Base-by-base conservation (phyloP, 108 stramenopile species). In the Cylindrotheca closterium region DNA sequence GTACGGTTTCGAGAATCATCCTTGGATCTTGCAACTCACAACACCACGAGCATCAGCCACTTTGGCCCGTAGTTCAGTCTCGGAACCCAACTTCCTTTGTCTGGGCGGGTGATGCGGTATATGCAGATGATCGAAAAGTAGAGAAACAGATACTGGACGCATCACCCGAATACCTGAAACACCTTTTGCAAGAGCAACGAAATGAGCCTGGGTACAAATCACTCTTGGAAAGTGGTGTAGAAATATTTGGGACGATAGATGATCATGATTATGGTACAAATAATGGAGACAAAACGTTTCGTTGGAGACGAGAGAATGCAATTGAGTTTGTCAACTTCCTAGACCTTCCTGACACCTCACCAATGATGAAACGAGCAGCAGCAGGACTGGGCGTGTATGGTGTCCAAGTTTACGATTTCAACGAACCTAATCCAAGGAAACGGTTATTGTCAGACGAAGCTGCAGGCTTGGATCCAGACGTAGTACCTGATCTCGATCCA, bases 41-140 rank as follows among this genome's bases (percentile, higher is more conserved):
- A 42, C 63, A 84, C 30, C 76, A 84, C 37, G 19, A 56, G 2
- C 67, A 85, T 10, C 86, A 94, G 49, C 77, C 77, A 10, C 62
- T 94, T 19, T 94, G 93, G 93, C 69, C 70, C 25, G 67, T 79
- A 12, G 83, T 94, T 25, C 25, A 37, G 1, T 48, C 75, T 0
- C 82, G 90, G 45, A 66, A 81, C 37, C 76, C 88, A 0, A 62
- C 84, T 3, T 87, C 88, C 2, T 94, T 89, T 70, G 63, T 91
- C 30, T 94, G 93, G 93, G 88, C 70, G 10, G 93, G 93, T 0
- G 93, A 94, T 77, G 77, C 88, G 21, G 78, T 94, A 26, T 94
- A 94, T 60, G 86, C 87, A 19, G 93, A 88, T 60, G 68, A 66
- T 55, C 52, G 61, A 22, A 65, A 69, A 30, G 67, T 67, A 5